These are phyloP conservation scores for Cladosporium sp. DNA, from an alignment of 2,329 filamentous ascomycete species.

Conservation along the genomic window DNA sequence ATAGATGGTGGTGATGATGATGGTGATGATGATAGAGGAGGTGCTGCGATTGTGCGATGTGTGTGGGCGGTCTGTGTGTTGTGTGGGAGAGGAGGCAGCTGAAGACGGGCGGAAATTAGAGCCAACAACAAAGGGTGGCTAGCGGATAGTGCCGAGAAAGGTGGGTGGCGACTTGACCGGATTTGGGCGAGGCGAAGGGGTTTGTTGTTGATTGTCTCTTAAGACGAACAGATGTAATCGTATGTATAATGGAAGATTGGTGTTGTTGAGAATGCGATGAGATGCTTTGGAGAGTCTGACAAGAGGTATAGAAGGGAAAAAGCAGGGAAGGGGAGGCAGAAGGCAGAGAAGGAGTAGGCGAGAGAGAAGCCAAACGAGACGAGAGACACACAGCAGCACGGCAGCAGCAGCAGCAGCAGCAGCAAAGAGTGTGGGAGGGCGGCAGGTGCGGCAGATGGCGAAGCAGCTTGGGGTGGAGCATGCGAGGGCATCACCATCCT, in stretches of 20 bases:
- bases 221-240: neutral
- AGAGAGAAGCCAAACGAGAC: neutral
- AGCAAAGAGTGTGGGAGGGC: no score
- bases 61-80: constrained; percentile 1
- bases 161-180: constrained; percentile 2
- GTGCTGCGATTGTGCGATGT: constrained; percentile 11
- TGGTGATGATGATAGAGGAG: constrained; percentile 7
- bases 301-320: neutral
- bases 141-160: constrained; percentile 1
- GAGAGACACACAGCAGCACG: no score
- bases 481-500: no score
- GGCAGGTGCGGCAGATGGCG: no score
- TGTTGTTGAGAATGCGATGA: neutral
- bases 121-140: constrained; percentile 11
- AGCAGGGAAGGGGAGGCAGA: neutral
- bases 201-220: constrained; percentile 1
- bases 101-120: constrained; percentile 11
- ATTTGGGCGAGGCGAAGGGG: neutral
- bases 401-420: no score
- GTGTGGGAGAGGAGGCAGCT: constrained; percentile 8
- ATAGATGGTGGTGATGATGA: neutral
- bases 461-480: no score
- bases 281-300: neutral
- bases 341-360: constrained; percentile 1
- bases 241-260: neutral